Evolutionary conservation across 2,329 filamentous ascomycete genomes (phyloP), one percentile per base, ranked within the genome.

Genomic region (Cercospora zeina): DNA sequence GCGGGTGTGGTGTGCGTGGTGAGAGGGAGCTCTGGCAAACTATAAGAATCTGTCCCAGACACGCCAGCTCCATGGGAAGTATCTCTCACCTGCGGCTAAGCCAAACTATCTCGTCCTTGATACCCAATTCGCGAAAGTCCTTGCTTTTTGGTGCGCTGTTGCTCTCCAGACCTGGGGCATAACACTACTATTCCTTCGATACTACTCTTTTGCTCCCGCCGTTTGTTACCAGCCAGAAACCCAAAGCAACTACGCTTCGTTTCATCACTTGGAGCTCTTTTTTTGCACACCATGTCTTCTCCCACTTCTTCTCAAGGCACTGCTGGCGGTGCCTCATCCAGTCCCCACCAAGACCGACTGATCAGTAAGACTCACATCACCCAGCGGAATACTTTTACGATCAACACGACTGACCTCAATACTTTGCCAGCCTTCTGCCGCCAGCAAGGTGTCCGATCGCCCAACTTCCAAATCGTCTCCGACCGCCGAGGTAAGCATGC

Each of bases 401-500:
- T 11, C 13, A 27, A 8, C 42, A 47, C 42, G 21, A 47, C 42
- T 47, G 42, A 47, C 21, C 42, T 14, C 7, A n/a, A 21, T 13
- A 47, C 42, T 10, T 24, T n/a, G 6, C 45, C 65, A 74, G 72
- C 62, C 55, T 71, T 69, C 65, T 74, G 72, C 59, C 71, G 69
- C 34, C 61, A 55, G 34, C 58, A 67, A 47, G 68, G 68, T 53
- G 39, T 65, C 34, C 69, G 67, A 31, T 54, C 65, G 34, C 72
- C 72, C 30, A 65, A 64, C 58, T 92, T 87, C 74, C 85, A 88
- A 72, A 85, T 90, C 69, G 83, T 90, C 56, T 91, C 89, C 70
- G 89, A 91, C 76, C 85, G 88, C 73, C 83, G 89, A 83, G 88
- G 88, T 89, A 81, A 70, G 79, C 68, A 55, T 54, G 37, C 33